Base-by-base conservation (phyloP, 192 early-diverging fungal genomes). In the Coemansia sp. region DNA sequence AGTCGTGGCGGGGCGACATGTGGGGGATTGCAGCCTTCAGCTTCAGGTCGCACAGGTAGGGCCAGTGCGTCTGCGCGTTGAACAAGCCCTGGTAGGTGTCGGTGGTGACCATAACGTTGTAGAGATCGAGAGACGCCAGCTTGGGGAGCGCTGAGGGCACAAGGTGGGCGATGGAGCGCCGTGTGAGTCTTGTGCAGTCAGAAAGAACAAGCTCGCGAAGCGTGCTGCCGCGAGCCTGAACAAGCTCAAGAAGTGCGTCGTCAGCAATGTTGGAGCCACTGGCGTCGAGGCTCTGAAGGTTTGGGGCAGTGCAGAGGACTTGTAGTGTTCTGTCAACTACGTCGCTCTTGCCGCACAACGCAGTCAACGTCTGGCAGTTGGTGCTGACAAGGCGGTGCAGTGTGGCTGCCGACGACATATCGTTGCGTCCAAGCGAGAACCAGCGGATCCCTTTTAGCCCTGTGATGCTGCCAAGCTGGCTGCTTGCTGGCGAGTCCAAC, bases 31-130 rank as follows among this genome's bases (percentile, higher is more conserved):
- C 75, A 14, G 74, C 75, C 55, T 76, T 75, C n/a, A 82, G 62
- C 57, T 70, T 70, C 23, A 82, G 62, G 56, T 75, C 71, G 41
- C 71, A 70, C 65, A 82, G 61, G 50, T 82, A 74, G 1, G 79
- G 74, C 79, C 79, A 82, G 43, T 8, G 49, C 17, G 70, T 64
- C 17, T 59, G 56, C 29, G 48, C 20, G 59, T 82, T 82, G 65
- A 82, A 82, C 53, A 82, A 59, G 46, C 54, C 35, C 42, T 75
- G 74, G 71, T 82, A 82, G 4, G 70, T 53, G 48, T 75, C 73
- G 1, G 75, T 82, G 11, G 73, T 73, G 25, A 82, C 79, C 75
- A 70, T 70, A 22, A 82, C 65, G 46, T 76, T 76, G 68, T 82
- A 82, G 23, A 82, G 56, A 46, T 76, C 75, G 17, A 82, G 62